Evolutionary conservation across 1,284 basidiomycete species (phyloP), one percentile per base, ranked within the genome.

Genomic region (Tremellales sp.): DNA sequence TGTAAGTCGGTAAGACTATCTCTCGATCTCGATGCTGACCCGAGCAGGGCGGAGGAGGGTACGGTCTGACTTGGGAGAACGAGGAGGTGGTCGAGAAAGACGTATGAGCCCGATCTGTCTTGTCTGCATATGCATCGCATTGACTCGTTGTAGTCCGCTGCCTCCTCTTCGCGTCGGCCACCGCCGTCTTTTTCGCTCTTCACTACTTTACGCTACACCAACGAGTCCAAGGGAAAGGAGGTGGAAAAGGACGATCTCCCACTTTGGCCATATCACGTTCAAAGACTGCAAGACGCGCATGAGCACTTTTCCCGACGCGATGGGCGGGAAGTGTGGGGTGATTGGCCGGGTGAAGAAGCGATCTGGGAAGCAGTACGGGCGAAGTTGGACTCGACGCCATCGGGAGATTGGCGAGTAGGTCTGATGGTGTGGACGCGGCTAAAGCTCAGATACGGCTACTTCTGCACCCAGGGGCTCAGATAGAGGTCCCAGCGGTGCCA

Each of bases 181-280:
- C 6, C 8, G 31, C 21, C 26, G n/a, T 33, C 51, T 13, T 51
- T 56, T 15, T 53, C 62, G 1, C 49, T 71, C 17, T 71, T 73
- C 54, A 65, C 66, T 13, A 73, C 70, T 3, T 48, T 61, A 22
- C 61, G 70, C 4, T 71, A 59, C 52, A 67, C 64, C 2, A 57
- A 59, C n/a, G 40, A 58, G 15, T 27, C 33, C 11, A 5, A 37
- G 5, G 3, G 35, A 27, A 15, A 13, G 11, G 39, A 7, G 21
- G 21, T 40, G 19, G 39, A 40, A 8, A 21, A 39, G n/a, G 48
- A 43, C 0, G 23, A 46, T n/a, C 48, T 70, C 7, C 64, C 65
- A 4, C 52, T 71, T 7, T 51, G 67, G 33, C 46, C 55, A 10
- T 36, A 49, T 15, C 70, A 73, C 48, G 49, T 69, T 15, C 40